Evolutionary conservation across 1,139 yeast species (phyloP).

Genomic region (Candida sanyaensis): DNA sequence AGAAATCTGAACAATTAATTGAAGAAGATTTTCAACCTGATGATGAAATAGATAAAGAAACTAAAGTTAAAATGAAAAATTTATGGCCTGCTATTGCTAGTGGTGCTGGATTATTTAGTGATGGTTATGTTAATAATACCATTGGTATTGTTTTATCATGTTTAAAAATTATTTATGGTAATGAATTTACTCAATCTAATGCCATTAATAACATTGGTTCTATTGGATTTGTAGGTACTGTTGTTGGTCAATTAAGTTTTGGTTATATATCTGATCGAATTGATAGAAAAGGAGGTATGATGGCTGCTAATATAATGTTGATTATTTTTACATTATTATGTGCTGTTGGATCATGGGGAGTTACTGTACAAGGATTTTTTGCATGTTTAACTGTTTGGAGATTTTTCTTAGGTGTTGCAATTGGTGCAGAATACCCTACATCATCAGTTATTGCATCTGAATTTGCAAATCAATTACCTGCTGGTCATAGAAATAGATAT

Average conservation of each 20-base stretch:
- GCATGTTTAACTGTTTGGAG: conserved; percentile 83
- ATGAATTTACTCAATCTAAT: conserved; percentile 55
- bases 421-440: conserved; percentile 91
- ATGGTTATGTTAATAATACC: conserved; percentile 86
- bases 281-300: conserved; percentile 81
- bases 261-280: conserved; percentile 79
- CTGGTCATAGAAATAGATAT: conserved; percentile 84
- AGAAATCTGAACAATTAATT: conserved; percentile 25
- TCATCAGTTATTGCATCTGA: conserved; percentile 94
- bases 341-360: conserved; percentile 85
- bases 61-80: conserved; percentile 25
- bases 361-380: conserved; percentile 64
- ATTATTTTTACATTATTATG: conserved; percentile 74
- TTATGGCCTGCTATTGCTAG: conserved; percentile 79
- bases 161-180: conserved; percentile 64
- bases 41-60: conserved; percentile 12
- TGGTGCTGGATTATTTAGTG: conserved; percentile 89
- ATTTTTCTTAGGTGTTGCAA: conserved; percentile 82
- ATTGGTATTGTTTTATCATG: conserved; percentile 76
- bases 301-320: conserved; percentile 68
- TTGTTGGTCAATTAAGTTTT: conserved; percentile 78
- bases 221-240: conserved; percentile 88
- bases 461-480: conserved; percentile 75
- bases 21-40: conserved; percentile 24
- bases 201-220: conserved; percentile 81